A percentile compares a stretch with the other conserved stretches of the same genome.
Evolutionary conservation across 2,329 filamentous ascomycete species (phyloP).

Genomic region (Trichoderma polysporum): DNA sequence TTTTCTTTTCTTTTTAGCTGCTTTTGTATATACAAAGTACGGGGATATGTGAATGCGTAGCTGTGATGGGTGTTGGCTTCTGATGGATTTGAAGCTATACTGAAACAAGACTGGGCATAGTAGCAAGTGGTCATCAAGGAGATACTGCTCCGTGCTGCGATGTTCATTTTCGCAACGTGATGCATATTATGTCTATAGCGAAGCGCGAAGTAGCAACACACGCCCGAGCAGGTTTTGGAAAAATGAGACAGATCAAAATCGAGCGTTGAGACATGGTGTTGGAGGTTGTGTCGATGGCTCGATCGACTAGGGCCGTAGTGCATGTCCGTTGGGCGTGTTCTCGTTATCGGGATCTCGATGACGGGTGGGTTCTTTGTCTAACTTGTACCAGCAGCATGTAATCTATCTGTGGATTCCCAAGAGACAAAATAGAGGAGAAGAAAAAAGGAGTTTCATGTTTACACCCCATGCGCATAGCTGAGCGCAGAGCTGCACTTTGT

Average conservation of each 20-base stretch:
- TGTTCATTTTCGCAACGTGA: not conserved
- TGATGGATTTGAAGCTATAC: not conserved
- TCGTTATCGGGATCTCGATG: slow-evolving; percentile 1
- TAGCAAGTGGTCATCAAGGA: not conserved
- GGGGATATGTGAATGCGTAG: not conserved
- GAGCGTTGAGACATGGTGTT: not conserved
- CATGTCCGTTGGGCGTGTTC: slow-evolving; percentile 2
- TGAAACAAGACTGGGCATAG: not conserved
- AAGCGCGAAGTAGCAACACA: no score
- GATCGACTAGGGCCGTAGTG: slow-evolving; percentile 12
- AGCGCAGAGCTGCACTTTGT: not conserved
- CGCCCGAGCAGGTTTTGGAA: not conserved
- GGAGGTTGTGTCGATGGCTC: not conserved
- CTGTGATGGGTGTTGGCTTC: not conserved
- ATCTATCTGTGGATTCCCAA: not conserved
- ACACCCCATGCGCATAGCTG: not conserved
- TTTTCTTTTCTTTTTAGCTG: not conserved
- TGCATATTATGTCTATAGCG: not conserved
- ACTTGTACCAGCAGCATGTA: not conserved
- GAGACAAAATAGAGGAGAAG: not conserved
- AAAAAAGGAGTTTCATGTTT: no score
- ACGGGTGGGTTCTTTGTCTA: not conserved
- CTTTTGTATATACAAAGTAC: not conserved
- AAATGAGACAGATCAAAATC: not conserved
- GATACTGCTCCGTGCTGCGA: not conserved